Evolutionary conservation across 805 yeast species (phyloP).

Genomic region (Schizosaccharomyces cryophilus): DNA sequence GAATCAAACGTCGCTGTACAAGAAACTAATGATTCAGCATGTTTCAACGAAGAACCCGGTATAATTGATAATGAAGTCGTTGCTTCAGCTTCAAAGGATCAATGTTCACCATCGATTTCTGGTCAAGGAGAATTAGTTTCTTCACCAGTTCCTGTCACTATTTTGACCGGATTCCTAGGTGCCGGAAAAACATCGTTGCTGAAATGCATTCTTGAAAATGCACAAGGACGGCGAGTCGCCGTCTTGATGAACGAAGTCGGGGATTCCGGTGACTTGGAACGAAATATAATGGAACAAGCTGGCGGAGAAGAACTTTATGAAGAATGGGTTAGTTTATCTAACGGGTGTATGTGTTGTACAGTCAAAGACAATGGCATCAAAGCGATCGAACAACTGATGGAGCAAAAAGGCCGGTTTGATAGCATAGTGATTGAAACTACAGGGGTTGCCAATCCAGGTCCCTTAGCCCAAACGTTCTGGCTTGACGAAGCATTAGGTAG

Average conservation of each 20-base stretch:
- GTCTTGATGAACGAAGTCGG: constrained; percentile 84
- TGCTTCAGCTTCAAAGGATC: too few relatives aligned
- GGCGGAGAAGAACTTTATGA: constrained; percentile 30
- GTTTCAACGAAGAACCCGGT: too few relatives aligned
- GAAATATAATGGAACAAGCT: constrained; percentile 46
- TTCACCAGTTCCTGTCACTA: constrained; percentile 56
- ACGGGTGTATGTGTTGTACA: constrained; percentile 91
- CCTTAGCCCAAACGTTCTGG: constrained; percentile 95
- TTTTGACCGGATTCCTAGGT: constrained; percentile 84
- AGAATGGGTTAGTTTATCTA: constrained; percentile 91
- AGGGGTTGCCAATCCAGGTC: constrained; percentile 90
- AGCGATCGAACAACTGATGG: constrained; percentile 73
- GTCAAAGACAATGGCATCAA: constrained; percentile 85
- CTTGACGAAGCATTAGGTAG: constrained; percentile 70
- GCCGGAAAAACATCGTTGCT: constrained; percentile 70
- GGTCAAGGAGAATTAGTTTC: neutral
- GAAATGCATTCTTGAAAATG: constrained; percentile 37
- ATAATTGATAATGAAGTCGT: too few relatives aligned
- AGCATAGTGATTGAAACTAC: constrained; percentile 84
- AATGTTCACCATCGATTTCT: neutral
- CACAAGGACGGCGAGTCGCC: constrained; percentile 54
- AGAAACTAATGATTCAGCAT: too few relatives aligned
- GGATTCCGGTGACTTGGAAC: constrained; percentile 72
- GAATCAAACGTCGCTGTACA: too few relatives aligned
- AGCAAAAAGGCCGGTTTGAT: constrained; percentile 50